phyloP scores from a whole-genome alignment of 2,329 filamentous ascomycete species.

The Nemania sp. region DNA sequence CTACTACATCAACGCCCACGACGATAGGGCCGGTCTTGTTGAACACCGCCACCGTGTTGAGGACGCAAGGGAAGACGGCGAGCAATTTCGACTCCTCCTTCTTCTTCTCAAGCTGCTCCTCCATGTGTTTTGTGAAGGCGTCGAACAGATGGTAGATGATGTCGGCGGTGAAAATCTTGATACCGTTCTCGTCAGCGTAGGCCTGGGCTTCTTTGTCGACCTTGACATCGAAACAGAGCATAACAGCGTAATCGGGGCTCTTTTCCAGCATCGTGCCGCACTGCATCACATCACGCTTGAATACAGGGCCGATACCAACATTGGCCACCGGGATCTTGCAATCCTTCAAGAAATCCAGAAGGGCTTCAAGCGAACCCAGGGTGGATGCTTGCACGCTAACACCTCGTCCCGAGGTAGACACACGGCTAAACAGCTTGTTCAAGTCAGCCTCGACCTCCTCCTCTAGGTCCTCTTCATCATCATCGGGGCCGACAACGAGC shows the following conservation, averaged over 20 bases:
- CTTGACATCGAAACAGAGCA: conserved; percentile 99
- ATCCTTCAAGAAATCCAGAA: conserved; percentile 93
- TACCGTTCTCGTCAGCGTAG: conserved; percentile 90
- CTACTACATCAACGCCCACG: conserved; percentile 91
- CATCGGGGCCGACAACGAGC: conserved; percentile 90
- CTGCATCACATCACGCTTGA: conserved; percentile 97
- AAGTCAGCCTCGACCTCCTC: conserved; percentile 97
- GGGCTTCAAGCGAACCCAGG: conserved; percentile 91
- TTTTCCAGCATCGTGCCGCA: conserved; percentile 96
- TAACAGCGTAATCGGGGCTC: conserved; percentile 91
- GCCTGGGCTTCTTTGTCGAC: conserved; percentile 93
- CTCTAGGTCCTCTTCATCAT: conserved; percentile 95
- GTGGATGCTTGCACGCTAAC: conserved; percentile 97
- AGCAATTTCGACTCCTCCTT: conserved; percentile 96
- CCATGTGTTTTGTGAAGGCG: conserved; percentile 94
- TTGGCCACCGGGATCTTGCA: conserved; percentile 98
- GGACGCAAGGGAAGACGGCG: conserved; percentile 95
- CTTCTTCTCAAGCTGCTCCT: conserved; percentile 81
- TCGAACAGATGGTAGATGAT: conserved; percentile 99
- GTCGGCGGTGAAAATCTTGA: conserved; percentile 98
- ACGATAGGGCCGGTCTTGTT: conserved; percentile 98
- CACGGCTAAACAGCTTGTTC: conserved; percentile 85
- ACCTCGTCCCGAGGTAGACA: conserved; percentile 90
- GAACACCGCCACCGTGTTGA: conserved; percentile 89
- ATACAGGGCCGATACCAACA: conserved; percentile 95